Evolutionary conservation across 768 basidiomycete species (phyloP).

Genomic region (Ramaria sp.): DNA sequence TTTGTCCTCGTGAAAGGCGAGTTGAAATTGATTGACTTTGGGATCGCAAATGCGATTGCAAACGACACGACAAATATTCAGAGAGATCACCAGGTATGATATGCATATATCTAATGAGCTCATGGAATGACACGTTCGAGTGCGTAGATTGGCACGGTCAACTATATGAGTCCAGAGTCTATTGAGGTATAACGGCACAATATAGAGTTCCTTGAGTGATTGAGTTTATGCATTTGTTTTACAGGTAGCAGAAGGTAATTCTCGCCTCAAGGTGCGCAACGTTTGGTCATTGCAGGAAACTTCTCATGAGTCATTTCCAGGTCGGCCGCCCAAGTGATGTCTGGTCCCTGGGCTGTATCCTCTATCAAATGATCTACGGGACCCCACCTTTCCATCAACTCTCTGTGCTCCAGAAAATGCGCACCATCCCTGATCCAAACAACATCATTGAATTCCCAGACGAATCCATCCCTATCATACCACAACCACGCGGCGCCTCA

Average conservation of each 20-base stretch:
- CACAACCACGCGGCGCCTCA: conserved; percentile 14
- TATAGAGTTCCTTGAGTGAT: background rate
- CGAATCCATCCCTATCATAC: conserved; percentile 43
- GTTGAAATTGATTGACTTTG: conserved; percentile 96
- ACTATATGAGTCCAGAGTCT: conserved; percentile 98
- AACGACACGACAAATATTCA: conserved; percentile 99
- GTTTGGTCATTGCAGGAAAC: background rate
- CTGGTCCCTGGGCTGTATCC: conserved; percentile 95
- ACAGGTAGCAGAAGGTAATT: conserved; percentile 64
- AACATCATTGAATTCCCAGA: conserved; percentile 79
- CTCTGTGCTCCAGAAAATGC: conserved; percentile 81
- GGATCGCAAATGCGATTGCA: conserved; percentile 98
- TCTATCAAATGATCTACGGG: conserved; percentile 98
- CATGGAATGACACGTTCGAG: background rate
- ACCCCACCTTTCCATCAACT: conserved; percentile 86
- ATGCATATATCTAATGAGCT: background rate
- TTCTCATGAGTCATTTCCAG: conserved; percentile 1
- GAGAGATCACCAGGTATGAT: conserved; percentile 78
- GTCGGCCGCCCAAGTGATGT: conserved; percentile 91
- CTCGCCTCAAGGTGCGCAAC: conserved; percentile 62
- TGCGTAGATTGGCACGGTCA: conserved; percentile 83
- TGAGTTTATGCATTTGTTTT: background rate
- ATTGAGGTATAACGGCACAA: conserved; percentile 45
- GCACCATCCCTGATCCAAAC: conserved; percentile 73
- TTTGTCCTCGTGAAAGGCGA: conserved; percentile 94